Evolutionary conservation across 2,329 filamentous ascomycete species (phyloP).

Genomic region (Neofusicoccum kwambonambiense): DNA sequence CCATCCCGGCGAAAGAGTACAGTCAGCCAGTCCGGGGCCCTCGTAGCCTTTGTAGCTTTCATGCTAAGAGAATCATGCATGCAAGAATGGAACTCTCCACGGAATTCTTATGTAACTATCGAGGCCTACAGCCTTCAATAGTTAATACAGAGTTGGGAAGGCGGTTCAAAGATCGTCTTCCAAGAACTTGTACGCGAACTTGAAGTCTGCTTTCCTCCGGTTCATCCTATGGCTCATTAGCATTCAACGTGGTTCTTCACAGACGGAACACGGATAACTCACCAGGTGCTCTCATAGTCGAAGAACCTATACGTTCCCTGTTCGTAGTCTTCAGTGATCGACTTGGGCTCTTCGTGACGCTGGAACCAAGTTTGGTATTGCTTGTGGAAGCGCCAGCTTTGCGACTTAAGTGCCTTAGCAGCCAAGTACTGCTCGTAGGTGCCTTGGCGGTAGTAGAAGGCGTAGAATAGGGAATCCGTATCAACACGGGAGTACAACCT

Average conservation of each 20-base stretch:
- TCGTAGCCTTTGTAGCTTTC: neutral
- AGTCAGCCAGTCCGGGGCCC: neutral
- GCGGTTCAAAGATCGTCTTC: conserved; percentile 75
- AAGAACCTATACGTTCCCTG: conserved; percentile 99
- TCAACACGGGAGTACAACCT: conserved; percentile 86
- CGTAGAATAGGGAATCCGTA: conserved; percentile 94
- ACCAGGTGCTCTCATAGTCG: conserved; percentile 99
- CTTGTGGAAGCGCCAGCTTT: conserved; percentile 99
- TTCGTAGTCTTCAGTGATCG: conserved; percentile 97
- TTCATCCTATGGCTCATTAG: conserved; percentile 77
- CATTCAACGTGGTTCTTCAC: conserved; percentile 17
- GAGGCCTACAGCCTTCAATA: neutral
- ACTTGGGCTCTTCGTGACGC: conserved; percentile 96
- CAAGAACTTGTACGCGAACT: conserved; percentile 96
- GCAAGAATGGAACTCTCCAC: neutral
- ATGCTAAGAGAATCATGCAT: neutral
- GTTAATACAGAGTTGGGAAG: neutral
- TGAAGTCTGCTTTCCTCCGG: conserved; percentile 94
- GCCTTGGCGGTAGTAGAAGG: conserved; percentile 98
- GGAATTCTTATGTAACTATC: neutral
- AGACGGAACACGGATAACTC: conserved; percentile 39
- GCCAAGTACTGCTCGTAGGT: conserved; percentile 94
- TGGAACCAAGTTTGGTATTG: conserved; percentile 99
- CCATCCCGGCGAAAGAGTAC: neutral
- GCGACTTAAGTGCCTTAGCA: conserved; percentile 94